Evolutionary conservation across 208 protist species (phyloP).

Genomic region (Perkinsela sp.): DNA sequence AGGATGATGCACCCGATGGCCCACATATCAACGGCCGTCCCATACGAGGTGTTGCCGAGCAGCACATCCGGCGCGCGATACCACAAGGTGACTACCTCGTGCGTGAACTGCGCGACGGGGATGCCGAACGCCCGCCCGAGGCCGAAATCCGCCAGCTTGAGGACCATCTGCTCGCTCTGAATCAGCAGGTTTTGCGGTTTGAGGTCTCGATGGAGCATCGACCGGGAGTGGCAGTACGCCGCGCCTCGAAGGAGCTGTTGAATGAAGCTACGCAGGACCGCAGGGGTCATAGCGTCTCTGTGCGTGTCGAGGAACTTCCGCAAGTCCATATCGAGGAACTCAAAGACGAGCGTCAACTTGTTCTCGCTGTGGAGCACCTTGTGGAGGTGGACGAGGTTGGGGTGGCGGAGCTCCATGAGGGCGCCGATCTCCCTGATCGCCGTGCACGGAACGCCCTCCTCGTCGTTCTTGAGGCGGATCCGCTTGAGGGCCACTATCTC

Average conservation of each 20-base stretch:
- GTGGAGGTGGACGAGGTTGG: constrained; percentile 69
- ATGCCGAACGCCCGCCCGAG: constrained; percentile 49
- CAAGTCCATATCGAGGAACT: constrained; percentile 80
- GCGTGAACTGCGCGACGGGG: constrained; percentile 40
- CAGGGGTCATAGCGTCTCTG: constrained; percentile 22
- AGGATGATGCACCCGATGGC: constrained; percentile 73
- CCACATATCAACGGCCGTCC: constrained; percentile 65
- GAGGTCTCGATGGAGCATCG: constrained; percentile 52
- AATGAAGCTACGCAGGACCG: constrained; percentile 37
- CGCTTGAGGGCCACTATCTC: constrained; percentile 48
- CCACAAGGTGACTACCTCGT: constrained; percentile 75
- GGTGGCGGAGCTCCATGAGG: constrained; percentile 78
- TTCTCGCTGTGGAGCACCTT: constrained; percentile 79
- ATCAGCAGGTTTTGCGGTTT: constrained; percentile 66
- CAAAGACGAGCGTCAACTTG: constrained; percentile 83
- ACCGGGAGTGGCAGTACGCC: constrained; percentile 36
- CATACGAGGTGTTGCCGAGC: constrained; percentile 51
- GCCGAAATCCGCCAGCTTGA: constrained; percentile 63
- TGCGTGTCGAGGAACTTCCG: constrained; percentile 78
- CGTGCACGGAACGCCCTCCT: constrained; percentile 67
- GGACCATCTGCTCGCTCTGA: constrained; percentile 24
- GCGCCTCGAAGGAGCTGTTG: constrained; percentile 29
- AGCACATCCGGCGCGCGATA: constrained; percentile 75
- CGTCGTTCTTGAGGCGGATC: constrained; percentile 39
- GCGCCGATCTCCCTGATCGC: constrained; percentile 78